Base-by-base conservation (phyloP, 441 rosid species). In the Manihot esculenta region DNA sequence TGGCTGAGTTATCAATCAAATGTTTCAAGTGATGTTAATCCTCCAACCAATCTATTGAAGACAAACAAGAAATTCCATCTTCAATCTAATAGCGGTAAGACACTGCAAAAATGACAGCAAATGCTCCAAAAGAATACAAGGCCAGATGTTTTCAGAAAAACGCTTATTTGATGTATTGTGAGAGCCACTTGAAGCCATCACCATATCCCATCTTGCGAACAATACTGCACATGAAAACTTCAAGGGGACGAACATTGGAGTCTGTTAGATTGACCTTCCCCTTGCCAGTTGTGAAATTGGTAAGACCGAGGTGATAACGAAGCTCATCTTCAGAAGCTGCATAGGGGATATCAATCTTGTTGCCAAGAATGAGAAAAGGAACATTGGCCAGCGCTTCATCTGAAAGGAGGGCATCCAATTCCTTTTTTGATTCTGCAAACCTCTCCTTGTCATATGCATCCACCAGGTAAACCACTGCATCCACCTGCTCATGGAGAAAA, bases 171-270 rank as follows among this genome's bases (percentile, higher is more conserved):
- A 93, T 91, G 82, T 93, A 93, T 33, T 91, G 97, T 38, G 98
- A 93, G 56, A 89, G 75, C 97, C 98, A 93, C 81, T 91, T 93
- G 82, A 93, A 93, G 75, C 96, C 97, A 71, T 93, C 91, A 0
- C 98, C 96, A 30, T 93, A 93, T 44, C 97, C 97, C 96, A 93
- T 93, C 83, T 91, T 93, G 51, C 98, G 91, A 21, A 93, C 97
- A 14, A 93, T 91, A 76, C 98, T 93, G 83, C 98, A 93, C 97
- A 93, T 93, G 79, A 86, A 93, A 61, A 93, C 94, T 78, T 93
- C 96, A 4, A 91, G 78, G 8, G 98, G 93, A 1, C 98, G 87
- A 10, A 91, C 94, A 41, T 86, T 88, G 14, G 96, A 80, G 79
- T 89, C 98, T 0, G 78, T 55, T 10, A 93, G 93, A 74, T 81